Evolutionary conservation across 1,139 yeast genomes (phyloP), one percentile per base, ranked within the genome.

Genomic region (Hemisphaericaspora xylofermentans): DNA sequence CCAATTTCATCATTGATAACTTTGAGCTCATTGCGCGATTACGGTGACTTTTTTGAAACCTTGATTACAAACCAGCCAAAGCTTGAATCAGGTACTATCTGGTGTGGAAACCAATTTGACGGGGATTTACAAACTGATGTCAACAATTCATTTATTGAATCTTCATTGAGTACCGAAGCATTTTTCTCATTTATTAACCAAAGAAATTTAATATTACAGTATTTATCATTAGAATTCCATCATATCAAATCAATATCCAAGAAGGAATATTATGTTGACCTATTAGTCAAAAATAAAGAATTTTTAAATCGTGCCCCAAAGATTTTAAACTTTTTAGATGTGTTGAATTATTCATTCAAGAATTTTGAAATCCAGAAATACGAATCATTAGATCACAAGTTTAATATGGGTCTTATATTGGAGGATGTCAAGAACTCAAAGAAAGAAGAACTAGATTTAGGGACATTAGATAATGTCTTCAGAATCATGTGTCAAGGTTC

Each of bases 141-240:
- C 6, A 34, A 26, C 7, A 74, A 71, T 41, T 33, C 43, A 1
- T 74, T 74, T 41, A 59, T 77, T 3, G 50, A 62, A 1, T 63
- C 66, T 32, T 49, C 55, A 6, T 33, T 44, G 28, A 70, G 77
- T 26, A 64, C 76, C 36, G 74, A 78, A 26, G 71, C 95, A 0
- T 68, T 88, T 41, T 66, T 80, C 34, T 69, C 82, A 0, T 85
- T 87, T 51, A 72, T 84, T 43, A 73, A 68, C 34, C 84, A 80
- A 49, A 74, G 95, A 54, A 76, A 80, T 35, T 66, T 74, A 21
- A 64, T 84, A 6, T 64, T 88, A 26, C 87, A 84, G 48, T 80
- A 82, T 51, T 63, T 88, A 42, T 78, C 93, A n/a, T 63, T 84
- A 43, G 94, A 88, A 49, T 68, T 88, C 25, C 89, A 85, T 54